Percentiles rank a stretch among this genome's conserved stretches.
These are phyloP conservation scores for Caloboletus inedulis DNA, from an alignment of 1,284 basidiomycete genomes.

Conservation along the genomic window DNA sequence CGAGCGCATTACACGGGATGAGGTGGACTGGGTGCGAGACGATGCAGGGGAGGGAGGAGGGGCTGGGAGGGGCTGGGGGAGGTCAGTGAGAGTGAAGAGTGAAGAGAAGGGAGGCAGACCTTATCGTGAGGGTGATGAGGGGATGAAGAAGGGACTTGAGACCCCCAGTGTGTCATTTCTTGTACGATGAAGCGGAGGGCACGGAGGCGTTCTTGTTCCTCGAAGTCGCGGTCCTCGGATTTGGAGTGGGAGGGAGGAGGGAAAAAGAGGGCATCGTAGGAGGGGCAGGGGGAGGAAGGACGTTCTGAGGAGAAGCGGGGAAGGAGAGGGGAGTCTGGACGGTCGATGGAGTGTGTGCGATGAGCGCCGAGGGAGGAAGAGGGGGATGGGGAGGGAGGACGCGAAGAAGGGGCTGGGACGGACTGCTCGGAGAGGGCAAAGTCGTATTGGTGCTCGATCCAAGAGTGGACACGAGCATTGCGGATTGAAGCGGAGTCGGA, in stretches of 20 bases:
- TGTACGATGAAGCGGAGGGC: slow-evolving; percentile 34
- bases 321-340: slow-evolving; percentile 32
- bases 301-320: slow-evolving; percentile 27
- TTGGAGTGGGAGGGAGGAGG: slow-evolving; percentile 1
- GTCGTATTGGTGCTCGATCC: slow-evolving; percentile 36
- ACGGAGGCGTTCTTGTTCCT: slow-evolving; percentile 31
- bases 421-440: slow-evolving; percentile 30
- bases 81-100: not conserved
- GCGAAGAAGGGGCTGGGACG: slow-evolving; percentile 9
- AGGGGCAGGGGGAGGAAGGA: slow-evolving; percentile 26
- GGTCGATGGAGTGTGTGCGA: slow-evolving; percentile 23
- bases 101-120: slow-evolving; percentile 10
- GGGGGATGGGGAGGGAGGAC: slow-evolving; percentile 28
- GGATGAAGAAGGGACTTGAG: slow-evolving; percentile 1
- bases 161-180: slow-evolving; percentile 31
- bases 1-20: slow-evolving; percentile 30
- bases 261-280: slow-evolving; percentile 33
- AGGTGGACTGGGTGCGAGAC: slow-evolving; percentile 25
- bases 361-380: slow-evolving; percentile 32
- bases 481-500: slow-evolving; percentile 23
- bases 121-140: slow-evolving; percentile 18
- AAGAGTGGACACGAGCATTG: slow-evolving; percentile 32
- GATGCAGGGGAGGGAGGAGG: slow-evolving; percentile 33
- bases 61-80: slow-evolving; percentile 23
- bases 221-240: slow-evolving; percentile 16